These are phyloP conservation scores for Zymoseptoria pseudotritici DNA, from an alignment of 2,329 filamentous ascomycete genomes.

Conservation along the genomic window DNA sequence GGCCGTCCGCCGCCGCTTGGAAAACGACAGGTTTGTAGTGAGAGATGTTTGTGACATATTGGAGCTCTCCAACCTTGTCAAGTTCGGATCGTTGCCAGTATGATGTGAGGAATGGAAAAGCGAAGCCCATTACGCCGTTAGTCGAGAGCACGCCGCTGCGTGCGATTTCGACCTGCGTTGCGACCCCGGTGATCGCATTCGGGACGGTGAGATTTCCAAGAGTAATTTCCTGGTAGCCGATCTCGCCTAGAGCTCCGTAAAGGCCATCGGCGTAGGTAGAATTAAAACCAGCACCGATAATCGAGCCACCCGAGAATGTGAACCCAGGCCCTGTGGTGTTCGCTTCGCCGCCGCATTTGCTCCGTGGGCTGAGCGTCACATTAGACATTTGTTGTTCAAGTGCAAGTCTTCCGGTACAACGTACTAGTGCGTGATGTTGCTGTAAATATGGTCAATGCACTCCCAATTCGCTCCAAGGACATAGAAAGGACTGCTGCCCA, in stretches of 20 bases:
- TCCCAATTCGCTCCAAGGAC: neutral
- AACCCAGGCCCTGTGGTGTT: neutral
- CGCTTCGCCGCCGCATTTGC: neutral
- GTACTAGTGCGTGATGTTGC: neutral
- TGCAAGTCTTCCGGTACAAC: neutral
- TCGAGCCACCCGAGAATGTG: neutral
- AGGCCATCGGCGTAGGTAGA: neutral
- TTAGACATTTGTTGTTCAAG: neutral
- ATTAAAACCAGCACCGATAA: neutral
- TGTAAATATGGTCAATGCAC: neutral
- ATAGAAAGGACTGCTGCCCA: neutral
- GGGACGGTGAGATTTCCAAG: neutral
- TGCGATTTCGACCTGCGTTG: neutral
- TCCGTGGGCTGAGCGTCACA: neutral
- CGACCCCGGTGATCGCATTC: neutral
- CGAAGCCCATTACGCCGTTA: neutral
- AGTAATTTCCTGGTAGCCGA: neutral
- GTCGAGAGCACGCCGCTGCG: neutral
- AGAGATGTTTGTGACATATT: neutral
- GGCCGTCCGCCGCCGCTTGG: neutral
- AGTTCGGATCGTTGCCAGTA: neutral
- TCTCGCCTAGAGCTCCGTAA: neutral
- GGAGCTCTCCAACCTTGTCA: neutral
- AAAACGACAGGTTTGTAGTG: neutral
- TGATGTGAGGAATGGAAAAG: neutral